phyloP scores from a whole-genome alignment of 768 basidiomycete species.

The Termitomyces sp. region DNA sequence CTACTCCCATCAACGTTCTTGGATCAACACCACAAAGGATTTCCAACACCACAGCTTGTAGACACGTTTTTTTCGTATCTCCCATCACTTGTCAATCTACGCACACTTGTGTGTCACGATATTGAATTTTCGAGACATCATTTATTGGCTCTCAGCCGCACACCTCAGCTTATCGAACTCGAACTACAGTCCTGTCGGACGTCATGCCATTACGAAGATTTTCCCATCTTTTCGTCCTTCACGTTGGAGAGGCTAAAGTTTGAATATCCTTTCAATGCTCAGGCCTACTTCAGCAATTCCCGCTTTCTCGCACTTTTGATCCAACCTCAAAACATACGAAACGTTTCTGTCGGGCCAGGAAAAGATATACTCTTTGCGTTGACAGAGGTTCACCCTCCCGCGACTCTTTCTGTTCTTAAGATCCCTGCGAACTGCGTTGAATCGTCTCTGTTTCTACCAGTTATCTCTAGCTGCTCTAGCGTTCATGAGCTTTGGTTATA shows the following conservation, averaged over 20 bases:
- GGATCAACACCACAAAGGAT: background rate
- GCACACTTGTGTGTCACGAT: slow-evolving; percentile 14
- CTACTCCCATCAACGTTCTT: slow-evolving; percentile 9
- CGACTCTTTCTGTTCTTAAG: slow-evolving; percentile 10
- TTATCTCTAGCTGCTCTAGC: slow-evolving; percentile 3
- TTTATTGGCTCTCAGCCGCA: slow-evolving; percentile 8
- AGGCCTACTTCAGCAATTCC: slow-evolving; percentile 3
- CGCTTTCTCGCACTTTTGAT: slow-evolving; percentile 11
- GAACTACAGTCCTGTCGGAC: slow-evolving; percentile 16
- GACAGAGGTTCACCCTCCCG: slow-evolving; percentile 1
- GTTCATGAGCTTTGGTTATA: slow-evolving; percentile 12
- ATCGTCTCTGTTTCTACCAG: slow-evolving; percentile 9
- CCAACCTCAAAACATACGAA: slow-evolving; percentile 9
- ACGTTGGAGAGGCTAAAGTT: slow-evolving; percentile 10
- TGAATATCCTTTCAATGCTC: slow-evolving; percentile 12
- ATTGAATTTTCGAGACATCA: slow-evolving; percentile 7
- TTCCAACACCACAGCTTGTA: slow-evolving; percentile 3
- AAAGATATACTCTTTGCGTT: slow-evolving; percentile 12
- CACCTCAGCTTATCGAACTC: slow-evolving; percentile 12
- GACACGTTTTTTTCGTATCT: slow-evolving; percentile 11
- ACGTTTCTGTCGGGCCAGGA: slow-evolving; percentile 9
- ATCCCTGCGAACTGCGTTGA: slow-evolving; percentile 14
- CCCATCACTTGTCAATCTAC: slow-evolving; percentile 12
- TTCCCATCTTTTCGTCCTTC: slow-evolving; percentile 8
- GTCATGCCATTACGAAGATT: slow-evolving; percentile 6